Evolutionary conservation across 345 rosid genomes (phyloP).

Genomic region (Eucalyptus curtisii): DNA sequence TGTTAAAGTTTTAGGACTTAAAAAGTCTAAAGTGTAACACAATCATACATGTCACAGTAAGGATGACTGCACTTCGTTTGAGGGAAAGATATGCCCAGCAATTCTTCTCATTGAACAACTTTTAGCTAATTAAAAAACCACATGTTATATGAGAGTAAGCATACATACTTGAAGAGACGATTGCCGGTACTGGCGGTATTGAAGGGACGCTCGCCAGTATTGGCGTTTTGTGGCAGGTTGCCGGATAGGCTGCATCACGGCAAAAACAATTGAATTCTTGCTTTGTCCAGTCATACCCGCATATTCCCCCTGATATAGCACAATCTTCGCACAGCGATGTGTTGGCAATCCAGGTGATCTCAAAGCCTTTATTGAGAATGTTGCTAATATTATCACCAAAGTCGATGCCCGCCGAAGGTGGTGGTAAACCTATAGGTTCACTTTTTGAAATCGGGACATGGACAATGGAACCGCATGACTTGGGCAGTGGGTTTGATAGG

Average conservation of each 20-base stretch:
- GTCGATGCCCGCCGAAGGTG: neutral
- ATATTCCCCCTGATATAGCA: neutral
- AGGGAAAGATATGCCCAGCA: too few relatives aligned
- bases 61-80: neutral
- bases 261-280: neutral
- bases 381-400: neutral
- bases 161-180: neutral
- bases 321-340: neutral
- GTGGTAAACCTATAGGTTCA: neutral
- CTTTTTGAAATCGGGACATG: neutral
- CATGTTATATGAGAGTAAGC: neutral
- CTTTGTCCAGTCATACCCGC: neutral
- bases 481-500: accelerated
- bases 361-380: neutral
- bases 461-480: neutral
- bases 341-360: neutral
- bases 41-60: neutral
- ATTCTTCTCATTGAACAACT: too few relatives aligned
- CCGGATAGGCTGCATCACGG: too few relatives aligned
- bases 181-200: accelerated
- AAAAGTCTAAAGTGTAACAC: too few relatives aligned
- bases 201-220: too few relatives aligned
- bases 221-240: too few relatives aligned
- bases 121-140: neutral
- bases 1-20: too few relatives aligned